These are phyloP conservation scores for Tylopilus vinaceipallidus DNA, from an alignment of 768 basidiomycete species.

Conservation along the genomic window DNA sequence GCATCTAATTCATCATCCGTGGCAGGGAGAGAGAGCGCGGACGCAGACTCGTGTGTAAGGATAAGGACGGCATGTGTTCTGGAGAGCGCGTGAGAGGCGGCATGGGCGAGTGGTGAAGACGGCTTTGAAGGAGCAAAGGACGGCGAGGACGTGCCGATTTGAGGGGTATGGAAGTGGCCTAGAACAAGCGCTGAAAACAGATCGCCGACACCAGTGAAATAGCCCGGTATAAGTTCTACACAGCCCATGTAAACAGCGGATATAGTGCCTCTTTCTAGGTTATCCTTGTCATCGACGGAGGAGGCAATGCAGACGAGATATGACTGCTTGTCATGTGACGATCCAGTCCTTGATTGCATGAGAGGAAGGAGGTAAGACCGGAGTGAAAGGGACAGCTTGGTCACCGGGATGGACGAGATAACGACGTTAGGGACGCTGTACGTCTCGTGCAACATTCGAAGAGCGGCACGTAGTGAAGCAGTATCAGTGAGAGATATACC, in stretches of 20 bases:
- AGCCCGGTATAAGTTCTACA: conserved; percentile 80
- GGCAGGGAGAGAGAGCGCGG: conserved; percentile 46
- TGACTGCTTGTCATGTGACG: conserved; percentile 28
- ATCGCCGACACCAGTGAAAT: conserved; percentile 96
- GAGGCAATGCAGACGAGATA: conserved; percentile 84
- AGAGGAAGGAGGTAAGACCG: conserved; percentile 44
- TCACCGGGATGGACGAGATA: conserved; percentile 83
- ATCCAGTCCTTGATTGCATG: not conserved
- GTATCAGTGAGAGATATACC: conserved; percentile 65
- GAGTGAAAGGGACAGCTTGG: conserved; percentile 57
- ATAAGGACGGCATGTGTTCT: conserved; percentile 73
- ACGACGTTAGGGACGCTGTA: conserved; percentile 84
- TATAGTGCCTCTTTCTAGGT: conserved; percentile 9
- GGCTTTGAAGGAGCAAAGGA: conserved; percentile 7
- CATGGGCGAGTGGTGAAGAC: conserved; percentile 29
- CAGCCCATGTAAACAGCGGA: conserved; percentile 64
- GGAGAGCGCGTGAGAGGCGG: conserved; percentile 64
- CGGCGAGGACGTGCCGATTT: not conserved
- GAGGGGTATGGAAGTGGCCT: conserved; percentile 60
- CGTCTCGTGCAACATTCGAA: conserved; percentile 71
- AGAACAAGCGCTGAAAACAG: conserved; percentile 92
- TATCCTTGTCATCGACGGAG: conserved; percentile 34
- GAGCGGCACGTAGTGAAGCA: conserved; percentile 61
- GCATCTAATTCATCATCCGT: conserved; percentile 80
- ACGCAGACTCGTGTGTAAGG: conserved; percentile 57